phyloP scores from a whole-genome alignment of 179 eudicot species.

The Dionaea muscipula region DNA sequence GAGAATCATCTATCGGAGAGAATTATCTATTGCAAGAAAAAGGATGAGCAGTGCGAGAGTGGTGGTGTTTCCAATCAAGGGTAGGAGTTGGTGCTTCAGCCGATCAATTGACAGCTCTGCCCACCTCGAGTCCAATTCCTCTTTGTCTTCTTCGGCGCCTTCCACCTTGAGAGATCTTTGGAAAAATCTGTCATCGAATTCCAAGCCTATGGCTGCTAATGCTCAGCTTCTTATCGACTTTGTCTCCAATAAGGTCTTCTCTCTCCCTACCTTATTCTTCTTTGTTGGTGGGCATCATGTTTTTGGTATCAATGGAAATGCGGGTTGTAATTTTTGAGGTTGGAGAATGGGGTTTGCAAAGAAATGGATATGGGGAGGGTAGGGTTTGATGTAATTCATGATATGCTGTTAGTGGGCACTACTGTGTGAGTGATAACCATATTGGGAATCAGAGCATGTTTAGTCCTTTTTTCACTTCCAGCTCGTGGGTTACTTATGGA shows the following conservation, averaged over 20 bases:
- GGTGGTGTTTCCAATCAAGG: constrained; percentile 78
- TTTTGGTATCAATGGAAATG: no score
- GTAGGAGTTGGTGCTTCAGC: constrained; percentile 85
- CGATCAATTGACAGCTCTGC: constrained; percentile 40
- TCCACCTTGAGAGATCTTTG: constrained; percentile 51
- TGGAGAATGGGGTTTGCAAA: no score
- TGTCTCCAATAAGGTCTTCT: constrained; percentile 50
- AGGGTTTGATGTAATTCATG: no score
- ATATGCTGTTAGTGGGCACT: no score
- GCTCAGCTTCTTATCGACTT: constrained; percentile 71
- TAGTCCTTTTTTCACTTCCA: no score
- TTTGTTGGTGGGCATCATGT: background rate
- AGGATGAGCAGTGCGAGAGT: constrained; percentile 53
- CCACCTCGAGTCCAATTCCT: constrained; percentile 2
- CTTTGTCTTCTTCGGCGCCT: constrained; percentile 33
- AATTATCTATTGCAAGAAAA: no score
- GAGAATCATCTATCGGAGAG: background rate
- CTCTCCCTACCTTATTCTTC: background rate
- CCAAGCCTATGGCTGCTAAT: constrained; percentile 33
- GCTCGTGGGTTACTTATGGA: no score
- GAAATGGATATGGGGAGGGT: no score
- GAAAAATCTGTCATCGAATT: constrained; percentile 32
- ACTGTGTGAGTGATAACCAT: no score
- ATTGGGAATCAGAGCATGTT: no score
- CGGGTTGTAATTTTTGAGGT: background rate